Evolutionary conservation across 2,329 filamentous ascomycete genomes (phyloP).

Genomic region (Aspergillaceae sp.): DNA sequence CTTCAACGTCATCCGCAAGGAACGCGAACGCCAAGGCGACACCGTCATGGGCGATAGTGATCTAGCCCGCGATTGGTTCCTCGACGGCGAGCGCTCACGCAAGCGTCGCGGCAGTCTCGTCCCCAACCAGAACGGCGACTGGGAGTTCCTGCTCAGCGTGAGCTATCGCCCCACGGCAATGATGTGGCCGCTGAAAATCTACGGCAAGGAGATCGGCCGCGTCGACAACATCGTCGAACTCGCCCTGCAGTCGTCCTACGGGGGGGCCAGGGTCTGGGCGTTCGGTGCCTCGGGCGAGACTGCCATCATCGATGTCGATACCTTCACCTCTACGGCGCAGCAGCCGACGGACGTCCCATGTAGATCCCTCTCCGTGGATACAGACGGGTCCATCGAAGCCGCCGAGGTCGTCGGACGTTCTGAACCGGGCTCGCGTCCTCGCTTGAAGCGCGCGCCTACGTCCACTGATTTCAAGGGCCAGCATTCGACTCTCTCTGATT

Average conservation of each 20-base stretch:
- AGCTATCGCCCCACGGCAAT: conserved; percentile 27
- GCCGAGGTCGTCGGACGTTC: conserved; percentile 9
- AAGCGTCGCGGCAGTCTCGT: conserved; percentile 23
- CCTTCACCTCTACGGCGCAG: conserved; percentile 12
- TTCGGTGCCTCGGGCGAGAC: conserved; percentile 40
- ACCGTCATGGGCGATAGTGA: conserved; percentile 28
- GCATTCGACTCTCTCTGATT: conserved; percentile 7
- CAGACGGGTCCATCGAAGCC: conserved; percentile 20
- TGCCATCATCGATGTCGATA: conserved; percentile 41
- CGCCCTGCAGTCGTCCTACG: conserved; percentile 36
- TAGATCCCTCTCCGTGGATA: conserved; percentile 15
- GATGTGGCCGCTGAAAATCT: conserved; percentile 44
- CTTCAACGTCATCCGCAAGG: conserved; percentile 35
- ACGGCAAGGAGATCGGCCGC: conserved; percentile 42
- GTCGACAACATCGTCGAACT: conserved; percentile 43
- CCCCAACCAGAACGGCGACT: conserved; percentile 30
- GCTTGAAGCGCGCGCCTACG: too few relatives aligned
- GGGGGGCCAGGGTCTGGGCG: conserved; percentile 45
- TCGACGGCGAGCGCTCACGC: conserved; percentile 18
- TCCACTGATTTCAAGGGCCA: conserved; percentile 16
- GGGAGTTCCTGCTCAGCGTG: conserved; percentile 32
- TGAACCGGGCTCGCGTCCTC: background rate
- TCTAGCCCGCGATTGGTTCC: conserved; percentile 24
- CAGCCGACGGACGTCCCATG: conserved; percentile 11
- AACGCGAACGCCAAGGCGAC: conserved; percentile 23